Percentiles rank a stretch among this genome's conserved stretches.
phyloP scores from a whole-genome alignment of 2,329 filamentous ascomycete genomes.

The Trichoderma sp. region DNA sequence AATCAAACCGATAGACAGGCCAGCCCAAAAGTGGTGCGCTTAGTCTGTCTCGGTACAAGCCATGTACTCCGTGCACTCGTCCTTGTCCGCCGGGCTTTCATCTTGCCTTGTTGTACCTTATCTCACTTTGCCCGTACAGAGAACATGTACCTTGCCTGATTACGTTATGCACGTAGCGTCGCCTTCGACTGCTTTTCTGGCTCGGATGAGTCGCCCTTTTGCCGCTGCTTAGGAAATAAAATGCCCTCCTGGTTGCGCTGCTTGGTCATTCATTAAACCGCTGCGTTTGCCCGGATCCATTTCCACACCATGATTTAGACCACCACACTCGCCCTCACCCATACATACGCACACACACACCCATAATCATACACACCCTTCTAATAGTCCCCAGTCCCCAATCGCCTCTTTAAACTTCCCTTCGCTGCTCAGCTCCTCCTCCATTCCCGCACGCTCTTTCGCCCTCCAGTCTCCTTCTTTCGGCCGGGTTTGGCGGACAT shows the following conservation, averaged over 20 bases:
- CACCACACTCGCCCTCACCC: neutral
- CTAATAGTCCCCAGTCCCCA: neutral
- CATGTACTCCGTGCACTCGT: neutral
- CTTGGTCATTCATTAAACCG: neutral
- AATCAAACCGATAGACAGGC: neutral
- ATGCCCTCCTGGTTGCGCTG: neutral
- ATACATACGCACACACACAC: neutral
- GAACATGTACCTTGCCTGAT: neutral
- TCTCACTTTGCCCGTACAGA: neutral
- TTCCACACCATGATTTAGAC: neutral
- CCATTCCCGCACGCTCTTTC: neutral
- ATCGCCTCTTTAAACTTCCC: neutral
- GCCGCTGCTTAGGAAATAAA: neutral
- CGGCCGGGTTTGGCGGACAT: conserved; percentile 24
- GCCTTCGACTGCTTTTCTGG: neutral
- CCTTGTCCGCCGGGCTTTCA: neutral
- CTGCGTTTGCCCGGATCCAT: neutral
- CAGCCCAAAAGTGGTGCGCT: neutral
- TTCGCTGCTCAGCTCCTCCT: conserved; percentile 12
- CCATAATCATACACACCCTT: conserved; percentile 11
- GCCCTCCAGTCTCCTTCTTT: neutral
- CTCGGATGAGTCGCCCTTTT: neutral
- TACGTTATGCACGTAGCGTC: neutral
- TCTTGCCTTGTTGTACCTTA: conserved; percentile 13
- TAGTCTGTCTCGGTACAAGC: neutral